These are phyloP conservation scores for Collybia sordida DNA, from an alignment of 768 basidiomycete species.

Conservation along the genomic window DNA sequence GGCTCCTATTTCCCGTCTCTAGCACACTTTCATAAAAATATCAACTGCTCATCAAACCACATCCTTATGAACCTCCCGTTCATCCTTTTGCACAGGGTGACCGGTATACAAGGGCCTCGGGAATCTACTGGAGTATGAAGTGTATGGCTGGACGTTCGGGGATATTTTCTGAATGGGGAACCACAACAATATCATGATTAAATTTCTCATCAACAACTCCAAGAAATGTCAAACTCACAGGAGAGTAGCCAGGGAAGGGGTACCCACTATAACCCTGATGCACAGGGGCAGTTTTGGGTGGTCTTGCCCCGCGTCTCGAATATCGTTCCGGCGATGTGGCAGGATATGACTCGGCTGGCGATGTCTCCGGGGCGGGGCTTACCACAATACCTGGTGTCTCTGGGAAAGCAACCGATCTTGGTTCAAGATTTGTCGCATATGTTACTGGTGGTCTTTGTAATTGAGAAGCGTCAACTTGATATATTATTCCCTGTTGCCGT, in stretches of 20 bases:
- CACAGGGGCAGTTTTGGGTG: conserved; percentile 18
- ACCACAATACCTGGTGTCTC: background rate
- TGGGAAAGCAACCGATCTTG: conserved; percentile 1
- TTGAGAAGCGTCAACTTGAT: conserved; percentile 19
- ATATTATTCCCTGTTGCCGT: conserved; percentile 10
- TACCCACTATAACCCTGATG: conserved; percentile 11
- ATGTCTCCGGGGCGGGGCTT: conserved; percentile 10
- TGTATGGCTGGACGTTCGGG: conserved; percentile 16
- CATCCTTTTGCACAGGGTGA: conserved; percentile 15
- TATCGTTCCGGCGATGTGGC: conserved; percentile 9
- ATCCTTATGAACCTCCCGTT: conserved; percentile 6
- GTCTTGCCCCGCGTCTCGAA: conserved; percentile 9
- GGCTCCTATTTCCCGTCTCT: conserved; percentile 5
- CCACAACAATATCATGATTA: conserved; percentile 1
- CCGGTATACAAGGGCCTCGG: conserved; percentile 20
- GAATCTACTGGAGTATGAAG: conserved; percentile 15
- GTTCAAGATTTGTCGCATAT: conserved; percentile 17
- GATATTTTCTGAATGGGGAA: conserved; percentile 6
- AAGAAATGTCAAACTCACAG: conserved; percentile 13
- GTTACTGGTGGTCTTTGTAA: conserved; percentile 19
- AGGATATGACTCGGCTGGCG: conserved; percentile 9
- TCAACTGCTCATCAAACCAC: background rate
- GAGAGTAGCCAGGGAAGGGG: conserved; percentile 20
- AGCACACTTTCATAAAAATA: background rate
- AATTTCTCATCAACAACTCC: background rate